Evolutionary conservation across 2,329 filamentous ascomycete species (phyloP), one percentile per base, ranked within the genome.

Genomic region (Diaporthe sp.): DNA sequence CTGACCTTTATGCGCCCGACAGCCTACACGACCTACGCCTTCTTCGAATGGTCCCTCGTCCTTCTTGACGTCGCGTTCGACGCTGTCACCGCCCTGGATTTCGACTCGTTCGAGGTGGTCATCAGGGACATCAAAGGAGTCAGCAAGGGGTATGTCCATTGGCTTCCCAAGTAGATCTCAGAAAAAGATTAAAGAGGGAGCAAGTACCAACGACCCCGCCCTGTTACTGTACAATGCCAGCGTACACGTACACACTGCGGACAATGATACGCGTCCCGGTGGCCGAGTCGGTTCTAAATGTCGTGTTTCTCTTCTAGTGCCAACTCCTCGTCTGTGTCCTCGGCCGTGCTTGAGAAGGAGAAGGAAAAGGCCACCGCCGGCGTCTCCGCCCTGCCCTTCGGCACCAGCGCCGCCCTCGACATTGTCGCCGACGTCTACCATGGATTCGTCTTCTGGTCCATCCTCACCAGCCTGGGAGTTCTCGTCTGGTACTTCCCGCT

Each of bases 11-110:
- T 58, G 47, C 76, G 78, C 42, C 38, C n/a, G 35, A 52, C 80
- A 98, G 97, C 97, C 42, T 99, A 99, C 85, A 99, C 97, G 1
- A 97, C 89, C 70, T 99, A 99, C 84, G 93, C 97, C 77, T 98
- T 99, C 85, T 98, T 98, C 84, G 97, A 99, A 84, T 99, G 97
- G 97, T 88, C 95, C 30, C 88, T 99, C 76, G 95, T 99, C 81
- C 87, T 99, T 78, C 95, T 98, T 83, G 97, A 99, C 83, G 95
- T 99, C 74, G 96, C 91, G 40, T 99, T 99, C 85, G 97, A 99
- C 86, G 95, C 97, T 70, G 93, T 98, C 75, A 98, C 97, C 15
- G 93, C 95, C 74, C 87, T 97, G 80, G 97, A 99, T 86, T 99
- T 98, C 86, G 89, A 92, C 77, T 91, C 93, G 72, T 94, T 98